A percentile compares a stretch with the other conserved stretches of the same genome.
Evolutionary conservation across 331 rosid species (phyloP).

Genomic region (Malus hybrid): DNA sequence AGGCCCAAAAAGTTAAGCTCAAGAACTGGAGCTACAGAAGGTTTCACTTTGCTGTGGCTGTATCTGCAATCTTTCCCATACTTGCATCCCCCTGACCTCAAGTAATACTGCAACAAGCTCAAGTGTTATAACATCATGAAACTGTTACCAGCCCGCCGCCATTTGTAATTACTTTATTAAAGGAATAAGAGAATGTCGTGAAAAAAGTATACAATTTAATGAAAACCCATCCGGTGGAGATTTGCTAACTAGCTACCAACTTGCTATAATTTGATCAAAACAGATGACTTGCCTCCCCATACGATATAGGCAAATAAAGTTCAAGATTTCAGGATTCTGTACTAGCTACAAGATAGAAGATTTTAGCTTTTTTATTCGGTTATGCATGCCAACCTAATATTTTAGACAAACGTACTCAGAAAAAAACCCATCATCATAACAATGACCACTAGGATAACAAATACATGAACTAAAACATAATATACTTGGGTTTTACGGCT

Average conservation of each 20-base stretch:
- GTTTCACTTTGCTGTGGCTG: slow-evolving; percentile 52
- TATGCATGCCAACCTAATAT: neutral
- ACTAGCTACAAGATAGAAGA: neutral
- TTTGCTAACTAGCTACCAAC: neutral
- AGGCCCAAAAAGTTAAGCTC: slow-evolving; percentile 83
- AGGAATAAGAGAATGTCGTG: neutral
- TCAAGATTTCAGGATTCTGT: neutral
- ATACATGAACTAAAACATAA: neutral
- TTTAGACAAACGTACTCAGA: neutral
- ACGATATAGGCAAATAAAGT: neutral
- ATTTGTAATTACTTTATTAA: neutral
- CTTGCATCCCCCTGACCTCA: slow-evolving; percentile 83
- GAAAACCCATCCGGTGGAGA: neutral
- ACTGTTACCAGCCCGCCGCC: slow-evolving; percentile 12
- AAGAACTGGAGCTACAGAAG: neutral
- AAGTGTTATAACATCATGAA: slow-evolving; percentile 3
- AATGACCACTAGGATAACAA: neutral
- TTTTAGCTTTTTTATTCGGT: neutral
- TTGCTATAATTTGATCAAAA: neutral
- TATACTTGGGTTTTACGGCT: too few species aligned
- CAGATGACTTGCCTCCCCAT: neutral
- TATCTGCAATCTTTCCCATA: slow-evolving; percentile 76
- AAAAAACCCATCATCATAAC: neutral
- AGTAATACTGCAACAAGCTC: slow-evolving; percentile 65
- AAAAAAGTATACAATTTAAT: neutral